These are phyloP conservation scores for Colletotrichum brevisporum DNA, from an alignment of 2,329 filamentous ascomycete genomes.

Conservation along the genomic window DNA sequence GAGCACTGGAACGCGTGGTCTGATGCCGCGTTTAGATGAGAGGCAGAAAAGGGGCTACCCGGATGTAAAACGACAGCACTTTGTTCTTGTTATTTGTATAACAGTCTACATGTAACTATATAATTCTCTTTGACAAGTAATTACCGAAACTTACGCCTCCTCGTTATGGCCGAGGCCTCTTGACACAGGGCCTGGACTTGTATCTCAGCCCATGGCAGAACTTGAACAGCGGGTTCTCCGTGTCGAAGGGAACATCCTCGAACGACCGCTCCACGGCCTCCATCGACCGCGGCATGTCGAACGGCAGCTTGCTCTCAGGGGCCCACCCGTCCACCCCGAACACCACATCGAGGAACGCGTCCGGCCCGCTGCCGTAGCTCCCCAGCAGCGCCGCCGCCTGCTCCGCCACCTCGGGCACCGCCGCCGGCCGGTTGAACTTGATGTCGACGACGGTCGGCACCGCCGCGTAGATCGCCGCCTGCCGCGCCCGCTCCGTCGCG, in stretches of 20 bases:
- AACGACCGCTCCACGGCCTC: constrained; percentile 53
- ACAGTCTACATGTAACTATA: too few relatives aligned
- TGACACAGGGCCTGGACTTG: not conserved
- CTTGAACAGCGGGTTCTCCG: constrained; percentile 45
- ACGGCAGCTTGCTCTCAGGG: constrained; percentile 58
- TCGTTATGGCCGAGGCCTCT: not conserved
- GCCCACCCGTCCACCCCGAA: constrained; percentile 49
- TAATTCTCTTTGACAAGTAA: too few relatives aligned
- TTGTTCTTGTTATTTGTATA: not conserved
- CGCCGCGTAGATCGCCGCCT: constrained; percentile 51
- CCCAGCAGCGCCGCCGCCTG: constrained; percentile 54
- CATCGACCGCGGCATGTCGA: constrained; percentile 61
- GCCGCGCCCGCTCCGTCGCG: constrained; percentile 43
- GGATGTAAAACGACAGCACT: not conserved
- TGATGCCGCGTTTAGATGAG: constrained; percentile 30
- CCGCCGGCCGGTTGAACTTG: constrained; percentile 56
- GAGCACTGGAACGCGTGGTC: constrained; percentile 40
- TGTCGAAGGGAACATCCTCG: constrained; percentile 48
- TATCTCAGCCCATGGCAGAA: constrained; percentile 45
- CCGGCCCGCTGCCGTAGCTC: constrained; percentile 55
- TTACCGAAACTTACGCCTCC: too few relatives aligned
- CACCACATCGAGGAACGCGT: constrained; percentile 59
- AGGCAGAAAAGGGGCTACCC: not conserved
- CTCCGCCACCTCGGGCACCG: constrained; percentile 57
- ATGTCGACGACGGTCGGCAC: constrained; percentile 59